These are phyloP conservation scores for Cladosporium colombiae DNA, from an alignment of 2,329 filamentous ascomycete genomes.

Conservation along the genomic window DNA sequence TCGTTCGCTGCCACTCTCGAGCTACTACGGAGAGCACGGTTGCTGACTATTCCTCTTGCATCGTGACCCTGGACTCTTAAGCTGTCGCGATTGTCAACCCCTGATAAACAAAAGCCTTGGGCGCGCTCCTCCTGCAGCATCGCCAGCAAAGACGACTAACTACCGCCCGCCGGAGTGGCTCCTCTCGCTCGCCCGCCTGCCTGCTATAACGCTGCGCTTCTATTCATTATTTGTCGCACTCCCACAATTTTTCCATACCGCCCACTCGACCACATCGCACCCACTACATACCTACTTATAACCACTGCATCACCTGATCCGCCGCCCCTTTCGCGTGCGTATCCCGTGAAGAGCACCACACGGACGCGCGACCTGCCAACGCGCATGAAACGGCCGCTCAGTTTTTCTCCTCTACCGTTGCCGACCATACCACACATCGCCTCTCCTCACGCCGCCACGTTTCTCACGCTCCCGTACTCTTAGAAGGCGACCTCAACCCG, in stretches of 20 bases:
- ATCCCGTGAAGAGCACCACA: slow-evolving; percentile 13
- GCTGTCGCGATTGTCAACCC: slow-evolving; percentile 12
- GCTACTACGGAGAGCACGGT: slow-evolving; percentile 1
- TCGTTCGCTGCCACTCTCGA: neutral
- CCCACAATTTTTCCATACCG: neutral
- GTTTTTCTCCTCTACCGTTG: slow-evolving; percentile 12
- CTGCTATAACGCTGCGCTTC: slow-evolving; percentile 10
- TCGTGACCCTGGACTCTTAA: slow-evolving; percentile 4
- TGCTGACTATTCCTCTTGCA: neutral
- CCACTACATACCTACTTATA: neutral
- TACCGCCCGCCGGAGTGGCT: slow-evolving; percentile 11
- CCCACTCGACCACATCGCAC: neutral
- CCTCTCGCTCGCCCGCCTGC: neutral
- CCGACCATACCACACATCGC: slow-evolving; percentile 9
- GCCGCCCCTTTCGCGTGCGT: slow-evolving; percentile 20
- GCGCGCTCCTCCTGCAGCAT: slow-evolving; percentile 2
- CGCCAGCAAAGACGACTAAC: neutral
- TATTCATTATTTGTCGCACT: slow-evolving; percentile 3
- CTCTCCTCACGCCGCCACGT: slow-evolving; percentile 12
- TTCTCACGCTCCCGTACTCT: neutral
- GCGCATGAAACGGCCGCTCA: slow-evolving; percentile 14
- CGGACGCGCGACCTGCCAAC: slow-evolving; percentile 16
- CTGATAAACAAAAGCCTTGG: slow-evolving; percentile 9
- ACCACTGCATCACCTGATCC: slow-evolving; percentile 14
- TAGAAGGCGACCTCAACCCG: neutral